phyloP scores from a whole-genome alignment of 139 green algal species.

The Coelastrella sp. region DNA sequence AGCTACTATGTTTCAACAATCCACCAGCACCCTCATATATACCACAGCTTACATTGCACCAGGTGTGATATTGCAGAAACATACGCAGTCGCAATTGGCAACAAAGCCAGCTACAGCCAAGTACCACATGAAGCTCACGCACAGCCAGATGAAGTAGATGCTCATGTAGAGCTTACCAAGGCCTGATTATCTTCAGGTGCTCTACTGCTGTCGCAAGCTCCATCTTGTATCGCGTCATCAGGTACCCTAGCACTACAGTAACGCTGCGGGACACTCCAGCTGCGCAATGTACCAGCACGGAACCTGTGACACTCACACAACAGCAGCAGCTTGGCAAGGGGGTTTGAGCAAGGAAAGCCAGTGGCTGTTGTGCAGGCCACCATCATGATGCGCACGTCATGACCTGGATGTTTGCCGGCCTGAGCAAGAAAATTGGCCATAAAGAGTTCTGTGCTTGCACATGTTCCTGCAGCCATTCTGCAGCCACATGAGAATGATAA shows the following conservation, averaged over 20 bases:
- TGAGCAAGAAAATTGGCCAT: no score
- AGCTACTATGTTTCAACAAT: no score
- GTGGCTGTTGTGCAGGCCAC: neutral
- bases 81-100: no score
- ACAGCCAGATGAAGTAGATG: neutral
- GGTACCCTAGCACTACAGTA: slow-evolving; percentile 89
- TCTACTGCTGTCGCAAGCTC: slow-evolving; percentile 71
- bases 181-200: slow-evolving; percentile 52
- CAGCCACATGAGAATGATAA: no score
- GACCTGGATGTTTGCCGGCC: no score
- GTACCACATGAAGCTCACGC: neutral
- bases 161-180: slow-evolving; percentile 43
- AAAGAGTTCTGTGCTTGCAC: no score
- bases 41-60: no score
- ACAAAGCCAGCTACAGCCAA: neutral
- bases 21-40: no score
- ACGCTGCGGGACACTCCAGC: slow-evolving; percentile 92
- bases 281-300: slow-evolving; percentile 76
- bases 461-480: no score
- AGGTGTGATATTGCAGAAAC: no score
- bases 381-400: no score
- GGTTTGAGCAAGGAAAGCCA: neutral
- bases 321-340: neutral
- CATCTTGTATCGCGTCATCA: slow-evolving; percentile 84
- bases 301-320: neutral